phyloP scores from a whole-genome alignment of 1,284 basidiomycete genomes.

The Pterulicium gracile region DNA sequence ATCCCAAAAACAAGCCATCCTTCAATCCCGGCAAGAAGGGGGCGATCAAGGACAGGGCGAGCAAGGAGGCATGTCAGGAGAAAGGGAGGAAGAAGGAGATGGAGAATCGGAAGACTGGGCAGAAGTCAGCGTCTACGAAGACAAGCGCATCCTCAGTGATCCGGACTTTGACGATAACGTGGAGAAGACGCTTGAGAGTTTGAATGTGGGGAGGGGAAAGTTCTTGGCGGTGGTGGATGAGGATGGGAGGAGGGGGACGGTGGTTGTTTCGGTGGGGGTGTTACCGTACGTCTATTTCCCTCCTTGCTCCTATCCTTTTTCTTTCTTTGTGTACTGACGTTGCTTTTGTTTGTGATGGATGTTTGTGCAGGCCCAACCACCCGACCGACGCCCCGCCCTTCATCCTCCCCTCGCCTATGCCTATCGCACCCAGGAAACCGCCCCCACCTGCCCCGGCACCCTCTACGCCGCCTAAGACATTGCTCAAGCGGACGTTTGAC shows the following conservation, averaged over 20 bases:
- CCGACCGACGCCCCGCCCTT: constrained; percentile 34
- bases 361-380: constrained; percentile 35
- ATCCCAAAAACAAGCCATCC: background rate
- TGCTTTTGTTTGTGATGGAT: background rate
- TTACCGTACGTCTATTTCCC: constrained; percentile 53
- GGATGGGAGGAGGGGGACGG: constrained; percentile 66
- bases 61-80: too few relatives aligned
- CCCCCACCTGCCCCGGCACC: constrained; percentile 26
- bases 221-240: constrained; percentile 86
- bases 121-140: constrained; percentile 83
- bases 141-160: constrained; percentile 72
- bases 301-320: constrained; percentile 1
- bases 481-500: constrained; percentile 47
- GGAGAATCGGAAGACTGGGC: constrained; percentile 14
- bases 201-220: constrained; percentile 65
- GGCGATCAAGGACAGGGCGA: too few relatives aligned
- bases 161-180: constrained; percentile 86
- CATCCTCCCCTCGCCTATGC: constrained; percentile 53
- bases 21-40: constrained; percentile 14
- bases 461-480: constrained; percentile 26
- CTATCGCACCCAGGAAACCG: constrained; percentile 30
- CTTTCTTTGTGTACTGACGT: too few relatives aligned
- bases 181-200: constrained; percentile 58
- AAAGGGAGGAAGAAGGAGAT: too few relatives aligned
- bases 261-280: constrained; percentile 60